Evolutionary conservation across 345 rosid species (phyloP).

Genomic region (Rhodamnia argentea): DNA sequence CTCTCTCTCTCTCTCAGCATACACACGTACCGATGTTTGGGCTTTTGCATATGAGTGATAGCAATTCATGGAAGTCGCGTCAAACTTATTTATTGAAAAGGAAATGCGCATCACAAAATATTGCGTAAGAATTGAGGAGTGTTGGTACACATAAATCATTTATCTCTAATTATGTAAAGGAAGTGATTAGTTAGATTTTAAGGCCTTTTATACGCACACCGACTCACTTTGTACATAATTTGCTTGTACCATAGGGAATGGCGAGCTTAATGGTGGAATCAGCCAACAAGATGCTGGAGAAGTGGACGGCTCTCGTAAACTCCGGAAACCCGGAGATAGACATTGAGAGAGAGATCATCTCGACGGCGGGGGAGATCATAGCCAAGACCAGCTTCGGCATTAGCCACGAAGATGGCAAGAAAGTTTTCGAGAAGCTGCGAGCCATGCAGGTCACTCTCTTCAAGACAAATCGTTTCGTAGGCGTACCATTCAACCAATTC

Average conservation of each 20-base stretch:
- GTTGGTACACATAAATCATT: background rate
- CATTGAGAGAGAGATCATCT: slow-evolving; percentile 55
- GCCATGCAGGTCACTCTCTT: slow-evolving; percentile 67
- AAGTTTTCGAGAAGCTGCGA: slow-evolving; percentile 55
- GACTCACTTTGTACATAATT: background rate
- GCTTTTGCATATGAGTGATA: background rate
- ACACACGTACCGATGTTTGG: background rate
- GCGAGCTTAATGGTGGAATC: slow-evolving; percentile 78
- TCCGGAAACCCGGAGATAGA: slow-evolving; percentile 49
- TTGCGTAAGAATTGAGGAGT: background rate
- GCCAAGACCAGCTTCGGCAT: slow-evolving; percentile 88
- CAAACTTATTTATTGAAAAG: background rate
- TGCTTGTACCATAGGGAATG: slow-evolving; percentile 39
- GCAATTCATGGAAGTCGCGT: background rate
- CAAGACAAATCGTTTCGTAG: slow-evolving; percentile 69
- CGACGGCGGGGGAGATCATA: slow-evolving; percentile 74
- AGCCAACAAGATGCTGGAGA: slow-evolving; percentile 54
- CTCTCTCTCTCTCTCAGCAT: background rate
- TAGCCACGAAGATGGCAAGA: slow-evolving; percentile 34
- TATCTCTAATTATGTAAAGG: background rate
- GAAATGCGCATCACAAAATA: background rate
- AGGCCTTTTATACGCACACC: background rate
- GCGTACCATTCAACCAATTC: slow-evolving; percentile 63
- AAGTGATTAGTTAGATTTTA: background rate
- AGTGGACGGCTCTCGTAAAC: slow-evolving; percentile 38